These are phyloP conservation scores for Aspergillus glaucus DNA, from an alignment of 2,329 filamentous ascomycete species.

Conservation along the genomic window DNA sequence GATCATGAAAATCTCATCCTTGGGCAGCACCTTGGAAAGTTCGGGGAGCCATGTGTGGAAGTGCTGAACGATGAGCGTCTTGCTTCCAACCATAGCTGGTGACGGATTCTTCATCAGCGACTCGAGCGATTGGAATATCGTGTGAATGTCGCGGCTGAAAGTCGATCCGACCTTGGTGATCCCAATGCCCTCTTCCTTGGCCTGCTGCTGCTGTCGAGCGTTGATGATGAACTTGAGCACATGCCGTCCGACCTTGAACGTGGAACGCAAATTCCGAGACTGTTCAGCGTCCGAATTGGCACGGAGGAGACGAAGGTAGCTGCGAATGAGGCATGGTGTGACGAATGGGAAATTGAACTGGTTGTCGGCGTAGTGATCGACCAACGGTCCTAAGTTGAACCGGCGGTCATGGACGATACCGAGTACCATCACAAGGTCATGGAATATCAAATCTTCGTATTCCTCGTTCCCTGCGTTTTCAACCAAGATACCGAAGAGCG, in stretches of 20 bases:
- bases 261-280: conserved; percentile 76
- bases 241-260: conserved; percentile 90
- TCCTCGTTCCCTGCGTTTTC: conserved; percentile 88
- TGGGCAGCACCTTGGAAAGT: conserved; percentile 65
- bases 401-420: conserved; percentile 91
- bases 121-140: conserved; percentile 85
- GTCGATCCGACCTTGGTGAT: conserved; percentile 65
- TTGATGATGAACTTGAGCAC: conserved; percentile 93
- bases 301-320: conserved; percentile 74
- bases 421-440: conserved; percentile 78
- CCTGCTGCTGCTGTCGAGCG: conserved; percentile 75
- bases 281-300: conserved; percentile 77
- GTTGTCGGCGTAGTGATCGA: conserved; percentile 83
- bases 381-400: conserved; percentile 83
- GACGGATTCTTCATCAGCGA: conserved; percentile 81
- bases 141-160: conserved; percentile 77
- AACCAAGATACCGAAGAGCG: conserved; percentile 83
- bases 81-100: conserved; percentile 82
- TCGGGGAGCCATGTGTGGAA: conserved; percentile 98
- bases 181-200: conserved; percentile 81
- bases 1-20: conserved; percentile 82
- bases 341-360: conserved; percentile 92
- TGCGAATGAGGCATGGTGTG: conserved; percentile 78
- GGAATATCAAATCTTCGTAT: conserved; percentile 88
- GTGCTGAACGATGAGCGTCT: conserved; percentile 90